Base-by-base conservation (phyloP, 2,329 filamentous ascomycete genomes). In the Kalmusia sp. region DNA sequence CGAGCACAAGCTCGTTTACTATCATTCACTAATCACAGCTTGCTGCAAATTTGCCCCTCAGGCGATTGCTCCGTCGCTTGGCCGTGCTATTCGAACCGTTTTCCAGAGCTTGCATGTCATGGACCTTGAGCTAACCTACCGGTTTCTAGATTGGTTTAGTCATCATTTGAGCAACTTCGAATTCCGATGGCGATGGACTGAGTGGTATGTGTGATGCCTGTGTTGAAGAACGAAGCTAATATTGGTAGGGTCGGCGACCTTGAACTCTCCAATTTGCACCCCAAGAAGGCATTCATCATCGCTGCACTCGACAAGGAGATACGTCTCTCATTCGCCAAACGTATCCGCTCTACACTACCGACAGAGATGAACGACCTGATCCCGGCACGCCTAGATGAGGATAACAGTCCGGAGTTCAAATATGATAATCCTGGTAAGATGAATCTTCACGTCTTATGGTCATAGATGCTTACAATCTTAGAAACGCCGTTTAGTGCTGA, bases 101-200 rank as follows among this genome's bases (percentile, higher is more conserved):
- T 99, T 96, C 79, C 86, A 90, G 58, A 92, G 89, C 71, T 80
- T 91, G 8, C 87, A 92, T 54, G 84, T 83, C 2, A 87, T 98
- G 80, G 95, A 99, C 69, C 80, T 97, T 41, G 93, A 98, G 76
- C 79, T 99, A 37, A 84, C 82, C 51, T 89, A 93, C 67, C 86
- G 95, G 22, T 98, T 98, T 77, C 82, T 96, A 70, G 93, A 98
- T 73, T 99, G 95, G 95, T 99, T 99, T 70, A 86, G 93, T 15
- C 95, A 99, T 73, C 95, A 99, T 78, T 79, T 99, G 62, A 97
- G 93, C 78, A 99, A 99, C 78, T 99, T 99, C 71, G 95, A 96
- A 48, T 99, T 98, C 73, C 95, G 95, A 8, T 99, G 95, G 95
- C 98, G 98, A 77, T 99, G 95, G 95, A 88, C 90, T 14, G 95